Evolutionary conservation across 108 stramenopile species (phyloP), one percentile per base, ranked within the genome.

Genomic region (Parietichytrium sp.): DNA sequence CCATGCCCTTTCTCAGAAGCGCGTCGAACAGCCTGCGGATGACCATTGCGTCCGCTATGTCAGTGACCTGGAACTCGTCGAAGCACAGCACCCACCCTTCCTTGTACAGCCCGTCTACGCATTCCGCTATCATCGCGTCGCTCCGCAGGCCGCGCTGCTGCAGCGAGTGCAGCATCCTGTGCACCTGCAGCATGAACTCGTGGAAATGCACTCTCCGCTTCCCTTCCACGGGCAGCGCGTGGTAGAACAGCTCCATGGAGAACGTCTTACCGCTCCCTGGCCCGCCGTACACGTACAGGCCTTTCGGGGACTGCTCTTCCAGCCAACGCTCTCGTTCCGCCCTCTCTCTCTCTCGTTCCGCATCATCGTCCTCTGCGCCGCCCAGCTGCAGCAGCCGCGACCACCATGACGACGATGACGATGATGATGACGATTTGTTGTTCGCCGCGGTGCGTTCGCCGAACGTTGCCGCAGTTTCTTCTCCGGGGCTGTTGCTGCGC

Each of bases 11-110:
- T 12, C 52, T 52, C 83, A 91, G 93, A 16, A 97, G 54, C 2
- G 87, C 86, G 26, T 81, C 78, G 82, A 97, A 94, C 7, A 95
- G 83, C 82, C 92, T 90, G 20, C 85, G 82, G 48, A 97, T 79
- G 61, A 97, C 93, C 81, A 95, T 81, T 33, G 96, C 96, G 88
- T 97, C 95, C n/a, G 94, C 96, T 54, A 97, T 87, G 83, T 99
- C 98, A 4, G 96, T 97, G 26, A 99, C 97, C 90, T 97, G 95
- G 80, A 99, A 97, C 87, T 99, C 99, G 88, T 99, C 99, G 83
- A 99, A 94, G 87, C 98, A 98, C 6, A 98, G 83, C 54, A 99
- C 51, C 1, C 90, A 85, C 31, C 91, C 80, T 80, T 93, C 51
- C 51, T 80, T 47, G 16, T 92, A 23, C 3, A 91, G 87, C 51